A percentile compares a stretch with the other conserved stretches of the same genome.
These are phyloP conservation scores for Tricholoma bakamatsutake DNA, from an alignment of 768 basidiomycete species.

Conservation along the genomic window DNA sequence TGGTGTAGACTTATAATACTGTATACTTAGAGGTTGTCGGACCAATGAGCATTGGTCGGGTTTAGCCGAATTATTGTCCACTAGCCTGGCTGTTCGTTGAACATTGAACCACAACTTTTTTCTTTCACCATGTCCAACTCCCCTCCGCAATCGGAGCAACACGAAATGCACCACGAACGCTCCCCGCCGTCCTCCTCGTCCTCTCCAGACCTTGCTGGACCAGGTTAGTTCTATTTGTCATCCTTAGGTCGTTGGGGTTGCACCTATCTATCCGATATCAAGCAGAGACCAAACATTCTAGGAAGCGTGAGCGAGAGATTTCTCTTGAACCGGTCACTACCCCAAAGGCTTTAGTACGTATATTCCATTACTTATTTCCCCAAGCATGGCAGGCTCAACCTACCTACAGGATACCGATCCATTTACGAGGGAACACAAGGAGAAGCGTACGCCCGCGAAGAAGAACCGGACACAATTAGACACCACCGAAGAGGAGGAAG, in stretches of 20 bases:
- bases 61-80: conserved; percentile 27
- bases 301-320: conserved; percentile 74
- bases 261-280: conserved; percentile 16
- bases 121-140: conserved; percentile 11
- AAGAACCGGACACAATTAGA: conserved; percentile 66
- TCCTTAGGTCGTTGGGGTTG: neutral
- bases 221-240: conserved; percentile 30
- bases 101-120: conserved; percentile 11
- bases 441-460: conserved; percentile 62
- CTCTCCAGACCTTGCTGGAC: conserved; percentile 38
- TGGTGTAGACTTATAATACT: neutral
- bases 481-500: conserved; percentile 60
- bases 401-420: conserved; percentile 36
- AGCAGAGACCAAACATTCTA: conserved; percentile 44
- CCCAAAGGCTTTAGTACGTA: conserved; percentile 34
- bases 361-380: conserved; percentile 8
- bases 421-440: conserved; percentile 37
- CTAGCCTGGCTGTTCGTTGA: conserved; percentile 1
- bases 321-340: conserved; percentile 64
- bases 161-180: conserved; percentile 8
- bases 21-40: neutral
- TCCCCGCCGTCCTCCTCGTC: conserved; percentile 37
- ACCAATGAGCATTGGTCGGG: conserved; percentile 19
- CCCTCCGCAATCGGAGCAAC: conserved; percentile 6
- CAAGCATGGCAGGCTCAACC: neutral